Evolutionary conservation across 2,329 filamentous ascomycete species (phyloP).

Genomic region (Fusarium xylarioides): DNA sequence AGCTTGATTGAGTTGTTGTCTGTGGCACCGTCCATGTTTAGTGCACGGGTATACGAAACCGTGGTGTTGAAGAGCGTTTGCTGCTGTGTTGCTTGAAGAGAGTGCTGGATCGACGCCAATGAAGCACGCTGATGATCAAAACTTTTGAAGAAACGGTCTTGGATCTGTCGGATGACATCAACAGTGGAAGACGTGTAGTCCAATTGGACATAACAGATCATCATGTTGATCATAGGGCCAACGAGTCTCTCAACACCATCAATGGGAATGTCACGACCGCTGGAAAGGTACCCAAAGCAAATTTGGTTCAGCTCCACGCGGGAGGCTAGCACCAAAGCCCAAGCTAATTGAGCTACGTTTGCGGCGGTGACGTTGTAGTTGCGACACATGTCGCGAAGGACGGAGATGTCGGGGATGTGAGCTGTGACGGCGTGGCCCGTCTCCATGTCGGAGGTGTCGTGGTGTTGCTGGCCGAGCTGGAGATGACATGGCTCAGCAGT

Average conservation of each 20-base stretch:
- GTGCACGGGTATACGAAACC: neutral
- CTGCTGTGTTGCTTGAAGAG: neutral
- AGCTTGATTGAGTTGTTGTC: neutral
- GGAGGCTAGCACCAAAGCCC: neutral
- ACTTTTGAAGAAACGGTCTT: neutral
- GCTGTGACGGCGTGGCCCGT: neutral
- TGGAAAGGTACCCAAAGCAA: neutral
- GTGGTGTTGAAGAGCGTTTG: neutral
- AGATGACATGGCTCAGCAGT: neutral
- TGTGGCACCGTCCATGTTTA: neutral
- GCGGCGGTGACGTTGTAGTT: neutral
- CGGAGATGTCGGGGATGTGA: neutral
- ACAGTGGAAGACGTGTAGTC: neutral
- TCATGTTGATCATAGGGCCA: neutral
- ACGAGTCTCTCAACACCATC: neutral
- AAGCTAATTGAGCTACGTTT: neutral
- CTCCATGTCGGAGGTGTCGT: accelerated
- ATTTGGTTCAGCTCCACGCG: neutral
- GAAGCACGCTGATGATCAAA: neutral
- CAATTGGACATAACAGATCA: neutral
- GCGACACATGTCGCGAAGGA: neutral
- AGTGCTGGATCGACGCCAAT: accelerated
- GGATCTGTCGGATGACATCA: neutral
- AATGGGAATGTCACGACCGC: neutral
- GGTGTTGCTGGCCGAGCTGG: neutral